Evolutionary conservation across 148 eudicot species (phyloP).

Genomic region (Chenopodium quinoa): DNA sequence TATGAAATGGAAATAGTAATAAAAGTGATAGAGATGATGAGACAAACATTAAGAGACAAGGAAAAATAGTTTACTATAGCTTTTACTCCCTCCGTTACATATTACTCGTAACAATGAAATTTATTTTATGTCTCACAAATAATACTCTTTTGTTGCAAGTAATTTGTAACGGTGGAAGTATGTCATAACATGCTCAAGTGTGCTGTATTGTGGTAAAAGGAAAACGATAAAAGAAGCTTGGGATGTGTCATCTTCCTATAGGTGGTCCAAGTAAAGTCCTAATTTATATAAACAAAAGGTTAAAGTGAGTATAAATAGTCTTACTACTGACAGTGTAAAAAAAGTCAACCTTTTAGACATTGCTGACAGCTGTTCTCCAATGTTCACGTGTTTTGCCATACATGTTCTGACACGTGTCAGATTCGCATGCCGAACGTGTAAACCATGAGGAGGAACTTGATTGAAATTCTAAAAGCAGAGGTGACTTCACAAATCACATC

Average conservation of each 20-base stretch:
- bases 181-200: no score
- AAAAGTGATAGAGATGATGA: no score
- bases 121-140: no score
- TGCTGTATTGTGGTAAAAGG: background rate
- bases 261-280: constrained; percentile 13
- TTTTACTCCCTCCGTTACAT: no score
- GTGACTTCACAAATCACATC: constrained; percentile 6
- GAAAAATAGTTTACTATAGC: no score
- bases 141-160: no score
- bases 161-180: no score
- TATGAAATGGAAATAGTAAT: no score
- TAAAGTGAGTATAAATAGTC: background rate
- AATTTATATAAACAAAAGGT: background rate
- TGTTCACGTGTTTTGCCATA: constrained; percentile 26
- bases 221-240: background rate
- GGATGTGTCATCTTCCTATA: background rate
- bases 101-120: no score
- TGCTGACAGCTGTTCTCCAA: constrained; percentile 42
- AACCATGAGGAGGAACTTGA: constrained; percentile 4
- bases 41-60: no score
- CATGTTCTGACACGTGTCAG: constrained; percentile 35
- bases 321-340: constrained; percentile 20
- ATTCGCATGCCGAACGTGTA: constrained; percentile 25
- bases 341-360: constrained; percentile 44
- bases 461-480: constrained; percentile 1